Evolutionary conservation across 2,329 filamentous ascomycete genomes (phyloP).

Genomic region (Colletotrichum sp.): DNA sequence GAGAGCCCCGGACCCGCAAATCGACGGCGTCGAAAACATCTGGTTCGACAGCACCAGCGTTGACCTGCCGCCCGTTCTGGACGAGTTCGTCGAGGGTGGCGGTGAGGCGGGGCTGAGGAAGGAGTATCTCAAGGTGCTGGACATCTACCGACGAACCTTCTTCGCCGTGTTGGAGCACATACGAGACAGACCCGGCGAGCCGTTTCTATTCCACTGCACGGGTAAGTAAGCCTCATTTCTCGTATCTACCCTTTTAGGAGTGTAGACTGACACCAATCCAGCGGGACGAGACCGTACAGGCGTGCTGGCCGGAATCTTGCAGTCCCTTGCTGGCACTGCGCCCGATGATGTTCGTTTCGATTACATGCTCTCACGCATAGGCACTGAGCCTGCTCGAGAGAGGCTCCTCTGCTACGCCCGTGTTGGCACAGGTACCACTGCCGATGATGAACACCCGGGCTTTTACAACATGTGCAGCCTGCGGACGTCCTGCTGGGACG

Average conservation of each 20-base stretch:
- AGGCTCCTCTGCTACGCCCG: slow-evolving; percentile 49
- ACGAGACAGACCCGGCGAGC: slow-evolving; percentile 47
- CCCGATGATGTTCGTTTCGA: slow-evolving; percentile 49
- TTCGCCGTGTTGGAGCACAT: slow-evolving; percentile 52
- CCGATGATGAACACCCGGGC: slow-evolving; percentile 40
- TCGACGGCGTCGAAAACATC: slow-evolving; percentile 50
- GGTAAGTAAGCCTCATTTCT: slow-evolving; percentile 40
- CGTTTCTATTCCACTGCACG: slow-evolving; percentile 60
- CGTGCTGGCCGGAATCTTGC: slow-evolving; percentile 54
- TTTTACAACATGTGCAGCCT: slow-evolving; percentile 54
- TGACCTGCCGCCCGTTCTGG: slow-evolving; percentile 41
- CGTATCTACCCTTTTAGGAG: not conserved
- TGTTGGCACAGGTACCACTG: slow-evolving; percentile 36
- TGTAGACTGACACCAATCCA: slow-evolving; percentile 24
- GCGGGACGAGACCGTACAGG: slow-evolving; percentile 62
- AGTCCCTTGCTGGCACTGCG: slow-evolving; percentile 52
- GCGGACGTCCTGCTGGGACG: slow-evolving; percentile 47
- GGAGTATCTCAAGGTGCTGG: slow-evolving; percentile 54
- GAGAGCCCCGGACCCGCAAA: slow-evolving; percentile 45
- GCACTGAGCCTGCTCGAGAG: slow-evolving; percentile 55
- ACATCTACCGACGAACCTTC: slow-evolving; percentile 46
- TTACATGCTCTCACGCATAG: slow-evolving; percentile 60
- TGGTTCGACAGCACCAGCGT: slow-evolving; percentile 43
- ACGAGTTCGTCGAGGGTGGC: slow-evolving; percentile 47
- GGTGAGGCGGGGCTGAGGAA: slow-evolving; percentile 49